Percentiles rank a stretch among this genome's conserved stretches.
Conservation (phyloP, 106 monocot species). For the Allium sativum region DNA sequence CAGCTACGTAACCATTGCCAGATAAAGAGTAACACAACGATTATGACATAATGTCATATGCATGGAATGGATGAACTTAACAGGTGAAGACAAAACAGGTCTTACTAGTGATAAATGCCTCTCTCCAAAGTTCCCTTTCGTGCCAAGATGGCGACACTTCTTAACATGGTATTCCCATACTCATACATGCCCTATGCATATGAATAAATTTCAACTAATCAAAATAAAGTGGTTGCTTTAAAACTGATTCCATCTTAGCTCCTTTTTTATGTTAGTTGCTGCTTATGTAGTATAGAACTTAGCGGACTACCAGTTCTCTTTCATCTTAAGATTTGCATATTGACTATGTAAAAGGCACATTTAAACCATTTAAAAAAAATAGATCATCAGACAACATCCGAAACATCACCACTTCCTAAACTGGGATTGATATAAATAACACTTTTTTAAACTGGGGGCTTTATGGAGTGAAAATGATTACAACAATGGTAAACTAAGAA, state of each 20-base stretch:
- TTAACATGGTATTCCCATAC: slow-evolving; percentile 38
- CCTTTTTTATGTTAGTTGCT: not conserved
- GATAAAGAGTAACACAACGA: no score
- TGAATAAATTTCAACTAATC: not conserved
- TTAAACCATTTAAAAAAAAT: no score
- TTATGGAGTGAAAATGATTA: no score
- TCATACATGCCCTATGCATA: slow-evolving; percentile 46
- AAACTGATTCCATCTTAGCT: not conserved
- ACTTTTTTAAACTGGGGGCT: no score
- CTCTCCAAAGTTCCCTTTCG: slow-evolving; percentile 63
- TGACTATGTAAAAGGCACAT: no score
- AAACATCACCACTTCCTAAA: no score
- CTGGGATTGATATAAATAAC: no score
- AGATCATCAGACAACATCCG: no score
- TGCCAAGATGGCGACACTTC: slow-evolving; percentile 87
- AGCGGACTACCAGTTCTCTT: not conserved
- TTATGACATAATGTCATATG: not conserved
- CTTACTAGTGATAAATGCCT: slow-evolving; percentile 92
- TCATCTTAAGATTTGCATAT: no score
- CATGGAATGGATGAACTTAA: not conserved
- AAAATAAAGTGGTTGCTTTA: not conserved
- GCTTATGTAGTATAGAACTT: not conserved
- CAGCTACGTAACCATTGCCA: not conserved
- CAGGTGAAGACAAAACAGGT: not conserved
- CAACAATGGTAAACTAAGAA: no score